Percentiles rank a stretch among this genome's conserved stretches.
Evolutionary conservation across 768 basidiomycete species (phyloP).

Genomic region (Boletellus emodensis): DNA sequence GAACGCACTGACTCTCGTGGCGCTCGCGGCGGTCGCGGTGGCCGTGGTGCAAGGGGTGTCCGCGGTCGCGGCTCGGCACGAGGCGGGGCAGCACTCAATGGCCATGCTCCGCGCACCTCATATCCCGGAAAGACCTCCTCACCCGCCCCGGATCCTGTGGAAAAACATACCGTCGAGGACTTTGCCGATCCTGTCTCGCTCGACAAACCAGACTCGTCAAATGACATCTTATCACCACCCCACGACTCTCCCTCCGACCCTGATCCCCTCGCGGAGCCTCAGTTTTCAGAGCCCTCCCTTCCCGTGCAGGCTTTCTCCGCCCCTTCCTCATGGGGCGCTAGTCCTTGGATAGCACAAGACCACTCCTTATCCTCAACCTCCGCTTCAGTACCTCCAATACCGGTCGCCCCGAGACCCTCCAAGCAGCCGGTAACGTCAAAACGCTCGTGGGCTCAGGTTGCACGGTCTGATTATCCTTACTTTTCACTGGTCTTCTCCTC

Average conservation of each 20-base stretch:
- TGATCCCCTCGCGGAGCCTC: slow-evolving; percentile 12
- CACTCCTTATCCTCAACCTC: slow-evolving; percentile 32
- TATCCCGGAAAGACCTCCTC: slow-evolving; percentile 27
- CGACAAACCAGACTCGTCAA: slow-evolving; percentile 15
- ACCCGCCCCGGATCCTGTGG: slow-evolving; percentile 34
- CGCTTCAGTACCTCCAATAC: slow-evolving; percentile 20
- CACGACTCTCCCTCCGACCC: slow-evolving; percentile 17
- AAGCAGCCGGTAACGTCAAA: slow-evolving; percentile 72
- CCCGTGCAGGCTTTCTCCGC: slow-evolving; percentile 23
- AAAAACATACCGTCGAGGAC: slow-evolving; percentile 22
- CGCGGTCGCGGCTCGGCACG: slow-evolving; percentile 41
- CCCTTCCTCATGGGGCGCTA: slow-evolving; percentile 33
- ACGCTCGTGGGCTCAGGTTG: slow-evolving; percentile 84
- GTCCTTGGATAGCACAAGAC: slow-evolving; percentile 33
- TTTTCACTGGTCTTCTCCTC: slow-evolving; percentile 1
- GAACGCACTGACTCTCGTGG: slow-evolving; percentile 48
- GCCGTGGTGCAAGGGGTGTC: slow-evolving; percentile 48
- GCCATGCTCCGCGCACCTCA: slow-evolving; percentile 27
- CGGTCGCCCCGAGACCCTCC: slow-evolving; percentile 24
- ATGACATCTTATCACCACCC: slow-evolving; percentile 6
- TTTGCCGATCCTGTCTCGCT: slow-evolving; percentile 7
- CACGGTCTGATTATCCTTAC: slow-evolving; percentile 39
- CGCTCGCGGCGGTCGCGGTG: slow-evolving; percentile 56
- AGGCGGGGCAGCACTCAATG: slow-evolving; percentile 32
- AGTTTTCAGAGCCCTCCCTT: slow-evolving; percentile 8